Base-by-base conservation (phyloP, 2,329 filamentous ascomycete species). In the Epichloe glyceriae region DNA sequence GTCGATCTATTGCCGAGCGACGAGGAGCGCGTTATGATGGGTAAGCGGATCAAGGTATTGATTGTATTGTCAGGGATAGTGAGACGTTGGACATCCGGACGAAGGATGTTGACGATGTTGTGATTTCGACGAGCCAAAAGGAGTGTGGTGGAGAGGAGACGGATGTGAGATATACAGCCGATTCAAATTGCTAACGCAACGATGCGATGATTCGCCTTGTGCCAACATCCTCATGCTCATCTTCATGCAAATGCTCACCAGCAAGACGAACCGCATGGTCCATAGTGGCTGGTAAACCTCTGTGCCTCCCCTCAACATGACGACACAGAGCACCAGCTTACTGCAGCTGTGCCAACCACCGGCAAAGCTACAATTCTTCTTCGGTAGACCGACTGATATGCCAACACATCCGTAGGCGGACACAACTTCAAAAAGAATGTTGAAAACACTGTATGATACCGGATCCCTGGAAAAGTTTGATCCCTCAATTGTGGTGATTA, bases 361-460 rank as follows among this genome's bases (percentile, higher is more conserved):
- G 44, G 68, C 68, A 51, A 83, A 76, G 48, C 75, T 79, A 58
- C 74, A 79, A 46, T 73, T 71, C 51, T 73, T 65, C 10, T 69
- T 67, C 0, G 79, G 76, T 20, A 78, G 64, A 0, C 80, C 80
- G 1, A 76, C 71, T 26, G 73, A 78, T 15, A 83, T 68, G 4
- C 80, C 80, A n/a, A 83, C 79, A 48, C 75, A 79, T 6, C 78
- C 79, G 58, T 83, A 83, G 2, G 70, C 77, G 1, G 71, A 74
- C 2, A 77, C 71, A 8, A 78, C 73, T 59, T 80, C 77, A 53
- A 80, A 80, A 2, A 78, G 60, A 51, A 83, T 72, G 56, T 79
- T 82, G 61, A 83, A 82, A 5, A 80, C 73, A 19, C 74, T 75
- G 60, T 74, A 82, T 40, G 61, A 73, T 8, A 65, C 64, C 0